Conservation (phyloP, 441 rosid genomes). For the Lepidium campestre region DNA sequence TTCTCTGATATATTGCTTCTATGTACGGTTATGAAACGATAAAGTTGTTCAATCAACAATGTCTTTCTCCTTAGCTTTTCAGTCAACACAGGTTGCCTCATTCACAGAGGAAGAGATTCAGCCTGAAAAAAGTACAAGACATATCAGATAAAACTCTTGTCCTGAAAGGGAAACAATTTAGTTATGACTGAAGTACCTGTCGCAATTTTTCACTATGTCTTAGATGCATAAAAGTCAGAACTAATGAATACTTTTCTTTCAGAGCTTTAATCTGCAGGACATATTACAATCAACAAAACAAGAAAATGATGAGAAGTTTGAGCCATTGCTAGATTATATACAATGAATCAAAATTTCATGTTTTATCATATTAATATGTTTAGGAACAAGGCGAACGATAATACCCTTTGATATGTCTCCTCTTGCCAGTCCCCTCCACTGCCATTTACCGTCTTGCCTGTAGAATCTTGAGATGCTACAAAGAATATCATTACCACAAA, state of each 20-base stretch:
- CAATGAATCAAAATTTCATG: too few species aligned
- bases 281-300: neutral
- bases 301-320: neutral
- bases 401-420: slow-evolving; percentile 69
- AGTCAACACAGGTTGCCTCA: slow-evolving; percentile 2
- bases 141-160: neutral
- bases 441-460: slow-evolving; percentile 43
- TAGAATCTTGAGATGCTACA: slow-evolving; percentile 61
- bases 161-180: neutral
- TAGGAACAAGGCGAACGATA: neutral
- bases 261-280: slow-evolving; percentile 47
- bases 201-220: slow-evolving; percentile 41
- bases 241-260: slow-evolving; percentile 49
- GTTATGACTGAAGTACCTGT: slow-evolving; percentile 34
- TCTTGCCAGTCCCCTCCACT: slow-evolving; percentile 65
- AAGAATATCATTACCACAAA: slow-evolving; percentile 2
- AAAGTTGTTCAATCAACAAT: slow-evolving; percentile 35
- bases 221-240: slow-evolving; percentile 41
- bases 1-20: slow-evolving; percentile 27
- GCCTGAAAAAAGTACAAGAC: slow-evolving; percentile 12
- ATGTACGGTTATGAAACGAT: slow-evolving; percentile 30
- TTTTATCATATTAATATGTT: neutral
- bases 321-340: neutral
- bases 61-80: slow-evolving; percentile 20
- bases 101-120: slow-evolving; percentile 29